Percentiles rank a stretch among this genome's conserved stretches.
phyloP scores from a whole-genome alignment of 306 rosid species.

The Lithocarpus polystachyus region DNA sequence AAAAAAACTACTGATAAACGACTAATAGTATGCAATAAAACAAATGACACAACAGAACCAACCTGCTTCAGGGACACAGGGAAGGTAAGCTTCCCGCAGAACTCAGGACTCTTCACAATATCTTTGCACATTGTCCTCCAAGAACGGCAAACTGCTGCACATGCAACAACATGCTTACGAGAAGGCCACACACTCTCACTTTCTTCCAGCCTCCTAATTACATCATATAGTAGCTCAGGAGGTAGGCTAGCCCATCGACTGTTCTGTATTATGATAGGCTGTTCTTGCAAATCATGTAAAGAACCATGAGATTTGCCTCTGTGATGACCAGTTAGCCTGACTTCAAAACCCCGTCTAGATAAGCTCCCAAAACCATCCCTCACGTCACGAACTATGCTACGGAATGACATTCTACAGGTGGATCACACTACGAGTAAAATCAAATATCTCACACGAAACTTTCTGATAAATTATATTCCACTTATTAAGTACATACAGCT shows the following conservation, averaged over 20 bases:
- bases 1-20: not conserved
- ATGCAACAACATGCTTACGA: slow-evolving; percentile 79
- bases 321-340: slow-evolving; percentile 59
- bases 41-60: not conserved
- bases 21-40: not conserved
- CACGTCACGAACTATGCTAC: slow-evolving; percentile 86
- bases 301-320: slow-evolving; percentile 85
- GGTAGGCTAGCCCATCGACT: slow-evolving; percentile 88
- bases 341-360: slow-evolving; percentile 80
- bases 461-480: slow-evolving; percentile 26
- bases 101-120: slow-evolving; percentile 68
- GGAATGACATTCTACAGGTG: slow-evolving; percentile 68
- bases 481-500: slow-evolving; percentile 31
- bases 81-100: slow-evolving; percentile 81
- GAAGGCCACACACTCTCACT: slow-evolving; percentile 84
- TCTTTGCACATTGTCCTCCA: slow-evolving; percentile 94
- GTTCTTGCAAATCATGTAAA: slow-evolving; percentile 66
- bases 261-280: slow-evolving; percentile 58
- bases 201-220: slow-evolving; percentile 79
- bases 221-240: slow-evolving; percentile 69
- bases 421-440: slow-evolving; percentile 17
- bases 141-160: slow-evolving; percentile 81
- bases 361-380: slow-evolving; percentile 89
- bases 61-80: slow-evolving; percentile 92
- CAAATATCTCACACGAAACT: slow-evolving; percentile 18